Base-by-base conservation (phyloP, 2,329 filamentous ascomycete species). In the Stemphylium vesicarium region DNA sequence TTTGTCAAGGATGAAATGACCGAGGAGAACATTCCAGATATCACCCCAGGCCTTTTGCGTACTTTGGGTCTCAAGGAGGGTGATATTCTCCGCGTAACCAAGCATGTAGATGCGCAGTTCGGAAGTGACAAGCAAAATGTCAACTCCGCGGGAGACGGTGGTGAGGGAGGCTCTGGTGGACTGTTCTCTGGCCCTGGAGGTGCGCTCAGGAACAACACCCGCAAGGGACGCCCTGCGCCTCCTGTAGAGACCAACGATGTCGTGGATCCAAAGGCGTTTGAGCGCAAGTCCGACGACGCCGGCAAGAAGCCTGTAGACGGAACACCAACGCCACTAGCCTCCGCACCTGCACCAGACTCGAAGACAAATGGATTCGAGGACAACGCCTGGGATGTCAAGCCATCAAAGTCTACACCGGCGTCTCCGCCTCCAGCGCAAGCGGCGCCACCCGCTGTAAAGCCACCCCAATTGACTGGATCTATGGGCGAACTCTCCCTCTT, bases 331-430 rank as follows among this genome's bases (percentile, higher is more conserved):
- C 79, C 85, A 0, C 72, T 83, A 41, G 74, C 79, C 12, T 74
- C 78, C 53, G 76, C 75, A 8, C 79, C 85, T 33, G 73, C 78
- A 33, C 79, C 74, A 33, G 66, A 82, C 33, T 81, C 84, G 55
- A 79, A 79, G 45, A 75, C 76, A 37, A 79, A 81, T 55, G 91
- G 91, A 2, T 98, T 98, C 69, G 95, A 99, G 46, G 95, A 98
- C 70, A 92, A 98, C 79, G 95, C 95, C 8, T 99, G 95, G 95
- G 91, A 96, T 68, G 89, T 96, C 44, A 97, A 97, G 78, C 91
- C 92, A 15, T 85, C 89, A 12, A 89, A 87, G 71, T 84, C 87
- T 50, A 64, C 76, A 3, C 60, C 77, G 39, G 59, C 72, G 55
- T 62, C 78, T 40, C 71, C 80, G 31, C 63, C 75, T 37, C 61